phyloP scores from a whole-genome alignment of 148 eudicot genomes.

The Arctostaphylos glauca region DNA sequence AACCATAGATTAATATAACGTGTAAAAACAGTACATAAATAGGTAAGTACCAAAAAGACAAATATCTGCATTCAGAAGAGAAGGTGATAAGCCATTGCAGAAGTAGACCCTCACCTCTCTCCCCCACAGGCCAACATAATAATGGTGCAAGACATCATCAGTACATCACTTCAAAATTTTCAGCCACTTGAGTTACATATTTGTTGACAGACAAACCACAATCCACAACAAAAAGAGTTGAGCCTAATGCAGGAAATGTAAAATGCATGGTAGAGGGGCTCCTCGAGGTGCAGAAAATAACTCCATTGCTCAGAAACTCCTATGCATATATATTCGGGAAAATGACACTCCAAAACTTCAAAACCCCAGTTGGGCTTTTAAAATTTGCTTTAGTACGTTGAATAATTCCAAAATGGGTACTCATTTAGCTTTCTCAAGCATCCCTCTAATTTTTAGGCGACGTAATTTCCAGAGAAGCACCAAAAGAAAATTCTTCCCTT shows the following conservation, averaged over 20 bases:
- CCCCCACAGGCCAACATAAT: neutral
- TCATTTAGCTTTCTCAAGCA: conserved; percentile 12
- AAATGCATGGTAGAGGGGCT: neutral
- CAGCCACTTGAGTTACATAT: neutral
- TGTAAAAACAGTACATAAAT: neutral
- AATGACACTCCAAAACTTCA: conserved; percentile 38
- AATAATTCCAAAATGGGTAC: conserved; percentile 10
- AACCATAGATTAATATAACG: neutral
- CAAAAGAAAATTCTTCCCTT: conserved; percentile 12
- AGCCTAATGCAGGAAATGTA: no score
- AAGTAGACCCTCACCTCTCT: neutral
- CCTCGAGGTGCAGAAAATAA: conserved; percentile 10
- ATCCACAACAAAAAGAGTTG: neutral
- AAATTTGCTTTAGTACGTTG: conserved; percentile 11
- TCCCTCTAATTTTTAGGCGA: conserved; percentile 1
- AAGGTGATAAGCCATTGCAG: neutral
- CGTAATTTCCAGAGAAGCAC: conserved; percentile 10
- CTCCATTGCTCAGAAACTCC: conserved; percentile 10
- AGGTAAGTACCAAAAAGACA: neutral
- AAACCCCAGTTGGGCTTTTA: conserved; percentile 35
- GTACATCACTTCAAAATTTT: conserved; percentile 6
- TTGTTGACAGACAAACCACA: neutral
- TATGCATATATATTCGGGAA: conserved; percentile 2
- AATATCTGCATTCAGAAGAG: conserved; percentile 2
- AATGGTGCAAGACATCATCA: neutral